Conservation (phyloP, 495 filamentous ascomycete genomes). For the Pseudevernia furfuracea region DNA sequence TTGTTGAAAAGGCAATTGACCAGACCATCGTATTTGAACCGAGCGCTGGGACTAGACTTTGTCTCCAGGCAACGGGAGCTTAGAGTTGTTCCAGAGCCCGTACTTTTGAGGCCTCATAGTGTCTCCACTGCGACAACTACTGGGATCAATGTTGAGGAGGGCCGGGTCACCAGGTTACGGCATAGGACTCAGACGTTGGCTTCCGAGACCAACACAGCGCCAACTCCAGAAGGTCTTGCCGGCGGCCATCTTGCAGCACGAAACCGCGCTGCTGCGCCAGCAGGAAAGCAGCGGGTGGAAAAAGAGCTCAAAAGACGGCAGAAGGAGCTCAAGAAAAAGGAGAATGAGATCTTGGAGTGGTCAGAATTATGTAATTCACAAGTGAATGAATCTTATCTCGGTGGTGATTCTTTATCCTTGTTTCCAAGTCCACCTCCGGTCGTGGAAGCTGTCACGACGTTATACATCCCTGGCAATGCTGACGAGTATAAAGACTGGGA, state of each 20-base stretch:
- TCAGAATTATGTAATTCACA: too few relatives aligned
- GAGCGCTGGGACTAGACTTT: background rate
- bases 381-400: background rate
- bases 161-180: background rate
- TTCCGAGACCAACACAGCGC: too few relatives aligned
- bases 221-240: background rate
- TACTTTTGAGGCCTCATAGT: background rate
- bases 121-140: background rate
- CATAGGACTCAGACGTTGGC: too few relatives aligned
- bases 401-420: too few relatives aligned
- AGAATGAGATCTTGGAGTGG: background rate
- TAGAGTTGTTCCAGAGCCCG: background rate
- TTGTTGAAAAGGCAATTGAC: background rate
- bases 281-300: background rate
- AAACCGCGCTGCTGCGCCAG: background rate
- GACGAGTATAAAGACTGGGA: too few relatives aligned
- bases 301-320: background rate
- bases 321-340: background rate
- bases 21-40: background rate
- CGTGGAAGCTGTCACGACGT: too few relatives aligned
- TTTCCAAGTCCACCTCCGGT: too few relatives aligned
- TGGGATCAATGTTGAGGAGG: background rate
- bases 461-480: too few relatives aligned
- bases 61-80: background rate
- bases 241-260: background rate